Evolutionary conservation across 805 yeast species (phyloP).

Genomic region (Phaffomyces opuntiae): DNA sequence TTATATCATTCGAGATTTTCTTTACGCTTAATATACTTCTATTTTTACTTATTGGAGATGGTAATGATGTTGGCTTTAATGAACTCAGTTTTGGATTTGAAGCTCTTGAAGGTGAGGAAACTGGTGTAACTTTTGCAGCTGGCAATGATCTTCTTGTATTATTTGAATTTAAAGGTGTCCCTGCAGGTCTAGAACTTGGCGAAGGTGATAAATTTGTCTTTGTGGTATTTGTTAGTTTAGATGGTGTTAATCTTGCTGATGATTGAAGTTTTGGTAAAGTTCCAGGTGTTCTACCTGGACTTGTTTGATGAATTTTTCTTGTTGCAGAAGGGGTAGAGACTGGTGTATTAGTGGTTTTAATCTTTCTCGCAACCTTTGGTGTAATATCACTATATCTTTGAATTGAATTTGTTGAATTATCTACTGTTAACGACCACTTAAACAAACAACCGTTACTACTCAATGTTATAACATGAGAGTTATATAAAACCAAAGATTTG

Average conservation of each 20-base stretch:
- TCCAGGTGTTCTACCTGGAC: neutral
- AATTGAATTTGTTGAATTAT: conserved; percentile 2
- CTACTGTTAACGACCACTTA: conserved; percentile 30
- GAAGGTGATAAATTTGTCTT: conserved; percentile 19
- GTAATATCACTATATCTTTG: conserved; percentile 17
- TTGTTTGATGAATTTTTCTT: neutral
- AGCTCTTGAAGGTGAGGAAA: conserved; percentile 4
- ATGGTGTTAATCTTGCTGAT: conserved; percentile 19
- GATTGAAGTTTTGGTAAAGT: conserved; percentile 11
- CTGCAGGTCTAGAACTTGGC: conserved; percentile 1
- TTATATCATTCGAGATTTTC: conserved; percentile 6
- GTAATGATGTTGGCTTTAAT: neutral
- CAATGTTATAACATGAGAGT: conserved; percentile 31
- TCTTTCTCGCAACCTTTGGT: conserved; percentile 23
- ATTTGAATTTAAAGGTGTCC: neutral
- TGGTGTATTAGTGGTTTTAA: conserved; percentile 6
- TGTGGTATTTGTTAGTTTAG: conserved; percentile 10
- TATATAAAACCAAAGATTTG: conserved; percentile 30
- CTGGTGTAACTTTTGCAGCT: neutral
- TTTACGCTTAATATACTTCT: conserved; percentile 6
- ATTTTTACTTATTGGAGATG: conserved; percentile 7
- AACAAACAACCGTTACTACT: conserved; percentile 52
- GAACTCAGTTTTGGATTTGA: conserved; percentile 5
- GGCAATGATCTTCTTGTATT: neutral
- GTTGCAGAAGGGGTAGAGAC: neutral